These are phyloP conservation scores for Rutstroemia sydowiana DNA, from an alignment of 2,329 filamentous ascomycete genomes.

Conservation along the genomic window DNA sequence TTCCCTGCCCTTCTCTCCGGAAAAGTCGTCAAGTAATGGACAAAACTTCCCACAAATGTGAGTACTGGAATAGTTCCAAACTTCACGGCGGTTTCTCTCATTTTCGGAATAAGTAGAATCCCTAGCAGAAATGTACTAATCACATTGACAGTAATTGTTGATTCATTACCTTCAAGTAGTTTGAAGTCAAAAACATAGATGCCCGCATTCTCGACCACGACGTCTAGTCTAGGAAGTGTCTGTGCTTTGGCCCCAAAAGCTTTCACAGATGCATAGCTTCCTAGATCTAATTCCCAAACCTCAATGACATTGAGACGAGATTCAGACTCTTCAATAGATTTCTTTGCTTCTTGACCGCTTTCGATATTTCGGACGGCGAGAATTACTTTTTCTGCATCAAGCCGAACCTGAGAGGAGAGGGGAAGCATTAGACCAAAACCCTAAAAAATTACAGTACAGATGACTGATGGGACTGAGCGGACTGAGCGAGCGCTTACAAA, in stretches of 20 bases:
- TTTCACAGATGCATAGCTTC: slow-evolving; percentile 10
- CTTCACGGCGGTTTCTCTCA: slow-evolving; percentile 32
- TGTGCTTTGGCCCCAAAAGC: slow-evolving; percentile 8
- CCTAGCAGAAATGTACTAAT: slow-evolving; percentile 40
- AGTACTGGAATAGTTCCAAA: background rate
- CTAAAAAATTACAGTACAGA: too few species aligned
- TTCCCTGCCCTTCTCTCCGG: background rate
- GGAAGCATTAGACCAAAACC: too few species aligned
- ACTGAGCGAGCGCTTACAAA: too few species aligned
- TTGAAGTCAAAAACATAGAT: slow-evolving; percentile 7
- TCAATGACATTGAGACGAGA: slow-evolving; percentile 5
- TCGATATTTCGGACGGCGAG: slow-evolving; percentile 34
- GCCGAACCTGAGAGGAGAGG: too few species aligned
- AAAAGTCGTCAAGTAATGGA: background rate
- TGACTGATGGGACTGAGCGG: too few species aligned
- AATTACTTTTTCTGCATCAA: slow-evolving; percentile 34
- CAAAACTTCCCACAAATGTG: slow-evolving; percentile 11
- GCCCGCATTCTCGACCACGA: slow-evolving; percentile 12
- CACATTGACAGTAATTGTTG: slow-evolving; percentile 40
- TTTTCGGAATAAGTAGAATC: slow-evolving; percentile 36
- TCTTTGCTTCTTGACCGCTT: slow-evolving; percentile 34
- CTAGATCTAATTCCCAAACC: slow-evolving; percentile 17
- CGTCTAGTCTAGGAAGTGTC: slow-evolving; percentile 11
- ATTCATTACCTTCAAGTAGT: slow-evolving; percentile 33
- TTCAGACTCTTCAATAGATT: slow-evolving; percentile 30